These are phyloP conservation scores for Decorospora gaudefroyi DNA, from an alignment of 2,329 filamentous ascomycete genomes.

Conservation along the genomic window DNA sequence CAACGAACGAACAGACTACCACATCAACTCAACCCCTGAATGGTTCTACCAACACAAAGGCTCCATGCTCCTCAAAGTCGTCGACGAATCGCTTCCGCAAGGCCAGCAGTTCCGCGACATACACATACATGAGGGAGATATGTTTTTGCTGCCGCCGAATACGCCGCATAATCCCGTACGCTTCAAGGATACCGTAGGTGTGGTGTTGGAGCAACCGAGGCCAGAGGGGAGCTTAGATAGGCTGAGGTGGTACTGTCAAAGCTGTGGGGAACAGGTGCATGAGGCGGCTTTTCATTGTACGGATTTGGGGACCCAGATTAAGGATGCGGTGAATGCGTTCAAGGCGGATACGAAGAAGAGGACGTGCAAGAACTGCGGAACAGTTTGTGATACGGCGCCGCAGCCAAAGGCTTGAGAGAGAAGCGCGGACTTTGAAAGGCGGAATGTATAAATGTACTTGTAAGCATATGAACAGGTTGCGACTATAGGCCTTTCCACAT, in stretches of 20 bases:
- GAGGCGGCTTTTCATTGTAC: conserved; percentile 87
- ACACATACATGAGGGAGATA: conserved; percentile 86
- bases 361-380: conserved; percentile 77
- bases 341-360: conserved; percentile 69
- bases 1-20: conserved; percentile 95
- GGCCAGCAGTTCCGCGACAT: conserved; percentile 73
- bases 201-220: conserved; percentile 86
- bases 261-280: conserved; percentile 73
- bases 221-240: conserved; percentile 72
- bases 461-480: conserved; percentile 5
- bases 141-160: conserved; percentile 91
- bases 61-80: conserved; percentile 89
- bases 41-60: conserved; percentile 98
- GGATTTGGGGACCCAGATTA: conserved; percentile 92
- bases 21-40: conserved; percentile 94
- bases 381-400: conserved; percentile 72
- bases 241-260: conserved; percentile 87
- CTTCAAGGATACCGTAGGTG: conserved; percentile 89
- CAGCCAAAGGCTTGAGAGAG: conserved; percentile 31
- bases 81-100: conserved; percentile 59
- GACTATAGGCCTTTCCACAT: conserved; percentile 72
- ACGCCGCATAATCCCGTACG: conserved; percentile 96
- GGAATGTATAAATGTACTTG: conserved; percentile 13
- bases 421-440: neutral
- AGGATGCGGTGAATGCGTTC: conserved; percentile 84